These are phyloP conservation scores for Tylopilus felleus DNA, from an alignment of 768 basidiomycete species.

Conservation along the genomic window DNA sequence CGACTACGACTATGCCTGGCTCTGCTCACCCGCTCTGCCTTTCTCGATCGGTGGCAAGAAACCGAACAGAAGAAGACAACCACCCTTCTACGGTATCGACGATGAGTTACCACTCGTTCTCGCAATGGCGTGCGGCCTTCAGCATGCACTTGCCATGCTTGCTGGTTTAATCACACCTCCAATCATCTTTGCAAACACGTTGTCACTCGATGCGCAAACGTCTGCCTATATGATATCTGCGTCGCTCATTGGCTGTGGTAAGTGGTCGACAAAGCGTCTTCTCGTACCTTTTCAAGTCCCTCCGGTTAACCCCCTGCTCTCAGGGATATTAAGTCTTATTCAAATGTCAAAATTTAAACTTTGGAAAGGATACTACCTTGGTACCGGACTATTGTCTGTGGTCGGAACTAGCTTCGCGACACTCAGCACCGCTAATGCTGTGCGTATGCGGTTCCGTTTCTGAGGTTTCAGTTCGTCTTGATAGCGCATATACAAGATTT, in stretches of 20 bases:
- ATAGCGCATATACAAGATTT: conserved; percentile 44
- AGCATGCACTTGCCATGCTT: conserved; percentile 79
- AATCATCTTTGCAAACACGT: conserved; percentile 67
- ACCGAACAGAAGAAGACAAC: conserved; percentile 31
- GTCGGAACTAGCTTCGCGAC: conserved; percentile 83
- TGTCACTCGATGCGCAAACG: conserved; percentile 54
- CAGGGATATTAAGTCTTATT: conserved; percentile 70
- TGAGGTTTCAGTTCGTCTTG: background rate
- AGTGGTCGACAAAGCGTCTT: conserved; percentile 19
- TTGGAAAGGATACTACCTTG: conserved; percentile 62
- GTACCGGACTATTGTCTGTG: conserved; percentile 78
- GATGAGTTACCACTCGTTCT: conserved; percentile 69
- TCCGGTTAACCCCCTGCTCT: background rate
- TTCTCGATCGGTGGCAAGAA: conserved; percentile 40
- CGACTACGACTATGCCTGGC: conserved; percentile 74
- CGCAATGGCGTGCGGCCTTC: conserved; percentile 69
- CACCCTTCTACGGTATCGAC: conserved; percentile 76
- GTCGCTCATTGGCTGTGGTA: conserved; percentile 74
- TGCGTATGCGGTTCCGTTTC: conserved; percentile 28
- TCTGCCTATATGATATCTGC: conserved; percentile 81
- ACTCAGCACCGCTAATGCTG: conserved; percentile 67
- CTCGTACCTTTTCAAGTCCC: background rate
- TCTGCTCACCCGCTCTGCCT: conserved; percentile 68
- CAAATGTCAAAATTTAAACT: conserved; percentile 73
- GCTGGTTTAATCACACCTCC: conserved; percentile 82